Percentiles rank a stretch among this genome's conserved stretches.
Conservation (phyloP, 164 flowering plant genomes). For the Vitis cinerea region DNA sequence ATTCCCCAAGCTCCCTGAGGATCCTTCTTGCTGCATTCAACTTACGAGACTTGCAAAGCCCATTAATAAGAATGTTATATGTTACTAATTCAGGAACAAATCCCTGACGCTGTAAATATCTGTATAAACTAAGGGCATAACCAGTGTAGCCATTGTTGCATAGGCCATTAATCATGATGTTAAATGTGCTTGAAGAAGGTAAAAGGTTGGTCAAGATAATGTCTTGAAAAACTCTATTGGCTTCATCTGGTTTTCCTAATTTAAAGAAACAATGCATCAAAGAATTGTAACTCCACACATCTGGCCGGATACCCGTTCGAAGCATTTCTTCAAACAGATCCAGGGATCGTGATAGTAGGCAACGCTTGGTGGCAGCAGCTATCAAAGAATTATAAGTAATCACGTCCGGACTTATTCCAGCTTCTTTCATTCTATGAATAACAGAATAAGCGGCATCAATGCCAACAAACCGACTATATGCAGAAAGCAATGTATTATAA, state of each 20-base stretch:
- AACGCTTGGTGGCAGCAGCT: conserved; percentile 50
- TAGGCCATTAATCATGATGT: conserved; percentile 76
- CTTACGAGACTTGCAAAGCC: conserved; percentile 64
- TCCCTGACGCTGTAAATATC: conserved; percentile 51
- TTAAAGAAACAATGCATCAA: conserved; percentile 78
- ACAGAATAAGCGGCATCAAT: conserved; percentile 66
- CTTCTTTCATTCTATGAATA: conserved; percentile 64
- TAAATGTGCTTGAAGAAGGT: conserved; percentile 49
- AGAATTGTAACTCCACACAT: conserved; percentile 76
- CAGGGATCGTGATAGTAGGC: conserved; percentile 28
- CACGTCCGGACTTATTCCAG: conserved; percentile 71
- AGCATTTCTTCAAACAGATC: conserved; percentile 78
- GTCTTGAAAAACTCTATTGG: conserved; percentile 48
- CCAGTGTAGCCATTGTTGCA: conserved; percentile 55
- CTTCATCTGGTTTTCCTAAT: conserved; percentile 62
- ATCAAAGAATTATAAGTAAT: conserved; percentile 76
- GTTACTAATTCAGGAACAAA: conserved; percentile 53
- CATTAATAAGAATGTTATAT: conserved; percentile 78
- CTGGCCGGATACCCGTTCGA: conserved; percentile 52
- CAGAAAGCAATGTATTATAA: conserved; percentile 75
- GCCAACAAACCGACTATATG: conserved; percentile 53
- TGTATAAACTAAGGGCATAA: conserved; percentile 65
- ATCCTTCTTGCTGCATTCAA: conserved; percentile 42
- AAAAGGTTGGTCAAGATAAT: conserved; percentile 27
- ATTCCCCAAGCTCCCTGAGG: conserved; percentile 50